Evolutionary conservation across 169 alveolate genomes (phyloP).

Genomic region (Babesia divergens): DNA sequence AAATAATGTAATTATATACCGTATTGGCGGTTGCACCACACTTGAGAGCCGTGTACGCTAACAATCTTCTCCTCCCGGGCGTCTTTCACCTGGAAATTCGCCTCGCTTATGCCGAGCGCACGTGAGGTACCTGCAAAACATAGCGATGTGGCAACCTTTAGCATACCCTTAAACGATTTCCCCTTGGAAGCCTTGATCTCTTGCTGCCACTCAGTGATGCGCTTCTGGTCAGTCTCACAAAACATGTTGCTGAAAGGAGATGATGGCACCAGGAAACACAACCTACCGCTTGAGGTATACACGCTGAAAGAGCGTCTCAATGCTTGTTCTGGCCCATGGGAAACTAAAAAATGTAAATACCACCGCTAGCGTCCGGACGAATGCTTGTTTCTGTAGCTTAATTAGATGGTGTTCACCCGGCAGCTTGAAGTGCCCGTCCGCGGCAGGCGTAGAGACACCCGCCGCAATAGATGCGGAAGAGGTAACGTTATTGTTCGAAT

Average conservation of each 20-base stretch:
- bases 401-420: conserved; percentile 61
- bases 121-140: background rate
- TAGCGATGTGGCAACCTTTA: background rate
- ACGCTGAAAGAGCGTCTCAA: conserved; percentile 65
- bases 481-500: no score
- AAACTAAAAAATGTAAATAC: conserved; percentile 59
- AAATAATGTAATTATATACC: conserved; percentile 32
- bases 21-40: conserved; percentile 74
- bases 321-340: conserved; percentile 69
- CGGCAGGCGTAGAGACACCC: no score
- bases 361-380: conserved; percentile 62
- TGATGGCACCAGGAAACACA: background rate
- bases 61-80: conserved; percentile 74
- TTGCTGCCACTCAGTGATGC: conserved; percentile 54
- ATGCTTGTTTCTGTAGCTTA: conserved; percentile 60
- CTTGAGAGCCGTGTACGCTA: conserved; percentile 74
- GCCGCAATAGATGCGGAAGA: no score
- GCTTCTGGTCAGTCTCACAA: conserved; percentile 42
- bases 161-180: conserved; percentile 32
- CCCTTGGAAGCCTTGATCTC: conserved; percentile 46
- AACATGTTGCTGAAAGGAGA: conserved; percentile 20
- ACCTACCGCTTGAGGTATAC: conserved; percentile 65
- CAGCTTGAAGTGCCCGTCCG: background rate
- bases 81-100: conserved; percentile 56
- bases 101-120: conserved; percentile 43